Base-by-base conservation (phyloP, 352 stramenopile genomes). In the Phytophthora pinifolia region DNA sequence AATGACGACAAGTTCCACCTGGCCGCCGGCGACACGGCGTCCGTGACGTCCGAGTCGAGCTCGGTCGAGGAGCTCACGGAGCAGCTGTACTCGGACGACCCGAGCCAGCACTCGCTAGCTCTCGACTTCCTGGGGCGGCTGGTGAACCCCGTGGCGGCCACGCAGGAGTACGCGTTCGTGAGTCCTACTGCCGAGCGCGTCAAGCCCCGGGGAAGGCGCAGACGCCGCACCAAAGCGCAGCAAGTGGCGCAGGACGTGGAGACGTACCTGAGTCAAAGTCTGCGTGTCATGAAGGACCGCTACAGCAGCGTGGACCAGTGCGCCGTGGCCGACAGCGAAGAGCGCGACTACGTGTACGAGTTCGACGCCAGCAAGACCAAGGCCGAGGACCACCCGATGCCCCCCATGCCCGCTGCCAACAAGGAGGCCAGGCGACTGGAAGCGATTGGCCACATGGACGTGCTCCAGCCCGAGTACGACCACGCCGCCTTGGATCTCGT, bases 311-410 rank as follows among this genome's bases (percentile, higher is more conserved):
- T 54, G 15, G 37, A 58, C 12, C 45, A 62, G 14, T 70, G 50
- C 60, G 43, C 41, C 2, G 50, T 73, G 14, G 59, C 65, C 1
- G 51, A 60, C 20, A 32, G 56, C 2, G 54, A 68, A 49, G 65
- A 73, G 31, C 76, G 66, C 14, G 75, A 90, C 71, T 84, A 90
- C 46, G 49, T 58, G 18, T 79, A 62, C 47, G 42, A 74, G 46
- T 88, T 75, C 37, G 54, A 75, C 39, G 58, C 44, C 6, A 30
- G 27, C 9, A 36, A 61, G 49, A 65, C 65, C 10, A 72, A 65
- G 1, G 44, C 43, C 25, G 54, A 66, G 17, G 54, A 82, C 36
- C 59, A 73, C 22, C 79, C 79, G 31, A 58, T 87, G 35, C 71
- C 76, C 46, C 79, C 79, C 0, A 62, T 71, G 49, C 65, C 72